Base-by-base conservation (phyloP, 768 basidiomycete species). In the Mycena latifolia region DNA sequence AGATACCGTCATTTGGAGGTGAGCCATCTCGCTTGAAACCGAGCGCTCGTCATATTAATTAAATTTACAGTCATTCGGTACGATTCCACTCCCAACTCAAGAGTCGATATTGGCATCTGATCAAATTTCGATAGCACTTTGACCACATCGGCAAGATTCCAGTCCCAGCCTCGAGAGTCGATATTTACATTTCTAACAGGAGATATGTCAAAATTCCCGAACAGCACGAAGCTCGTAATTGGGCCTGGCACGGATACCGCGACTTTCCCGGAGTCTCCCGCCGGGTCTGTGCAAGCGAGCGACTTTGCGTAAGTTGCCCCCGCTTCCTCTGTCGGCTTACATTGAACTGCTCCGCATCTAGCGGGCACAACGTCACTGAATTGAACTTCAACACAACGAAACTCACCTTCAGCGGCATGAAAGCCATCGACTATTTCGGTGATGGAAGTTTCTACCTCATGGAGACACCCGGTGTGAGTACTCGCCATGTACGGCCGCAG, bases 381-480 rank as follows among this genome's bases (percentile, higher is more conserved):
- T 6, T 72, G 1, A 45, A 66, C 37, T 68, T 72, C 24, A 28
- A 55, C 8, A n/a, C 28, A 18, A n/a, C 67, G 0, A 47, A 27
- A 5, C 45, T 66, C 15, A 55, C 35, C 9, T 68, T 72, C 50
- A 64, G 66, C 37, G 66, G 66, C 46, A 28, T 72, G 28, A 58
- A 62, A 15, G 66, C 71, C 31, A 37, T 60, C 7, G 63, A 69
- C 29, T 69, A 52, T 35, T 65, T 69, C n/a, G 59, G 56, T 2
- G 66, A 67, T 33, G 70, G 68, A n/a, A 69, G 67, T 27, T 69
- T 72, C 24, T 72, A 72, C 43, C 62, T 72, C 29, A 46, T 72
- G 7, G 35, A 70, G 46, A 65, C 66, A 2, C 71, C 66, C 20
- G 71, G 71, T 22, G 64, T 69, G 24, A 43, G 64, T 47, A 10